Percentiles rank a stretch among this genome's conserved stretches.
Evolutionary conservation across 225 moss, liverwort and hornwort species (phyloP).

Genomic region (Anthoceros angustus): DNA sequence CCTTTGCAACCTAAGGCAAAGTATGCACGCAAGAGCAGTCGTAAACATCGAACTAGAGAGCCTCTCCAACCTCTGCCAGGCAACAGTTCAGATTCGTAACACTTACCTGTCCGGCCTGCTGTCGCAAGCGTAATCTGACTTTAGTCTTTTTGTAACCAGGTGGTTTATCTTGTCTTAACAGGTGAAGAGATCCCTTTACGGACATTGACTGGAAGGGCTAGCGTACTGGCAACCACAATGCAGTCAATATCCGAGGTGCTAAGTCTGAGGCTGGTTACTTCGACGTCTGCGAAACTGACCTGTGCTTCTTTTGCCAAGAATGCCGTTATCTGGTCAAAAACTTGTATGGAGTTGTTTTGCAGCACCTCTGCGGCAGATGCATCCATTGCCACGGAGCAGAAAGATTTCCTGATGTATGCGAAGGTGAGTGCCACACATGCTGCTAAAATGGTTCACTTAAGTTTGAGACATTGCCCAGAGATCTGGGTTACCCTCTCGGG

Average conservation of each 20-base stretch:
- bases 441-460: not conserved
- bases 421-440: not conserved
- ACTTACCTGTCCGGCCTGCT: too few species aligned
- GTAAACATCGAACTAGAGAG: slow-evolving; percentile 13
- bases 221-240: not conserved
- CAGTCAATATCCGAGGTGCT: not conserved
- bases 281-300: not conserved
- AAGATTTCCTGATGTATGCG: not conserved
- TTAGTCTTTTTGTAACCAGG: too few species aligned
- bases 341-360: not conserved
- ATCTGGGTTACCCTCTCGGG: not conserved
- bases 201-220: not conserved
- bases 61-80: slow-evolving; percentile 15
- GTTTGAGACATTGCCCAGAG: not conserved
- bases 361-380: not conserved
- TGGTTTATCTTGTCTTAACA: not conserved
- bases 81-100: not conserved
- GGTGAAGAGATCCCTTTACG: not conserved
- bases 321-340: not conserved
- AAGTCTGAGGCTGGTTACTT: not conserved
- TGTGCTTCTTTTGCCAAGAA: not conserved
- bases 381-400: not conserved
- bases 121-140: too few species aligned
- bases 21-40: slow-evolving; percentile 6
- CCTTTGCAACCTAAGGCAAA: slow-evolving; percentile 17